These are phyloP conservation scores for Capsicum pubescens DNA, from an alignment of 257 asterid genomes.

Conservation along the genomic window DNA sequence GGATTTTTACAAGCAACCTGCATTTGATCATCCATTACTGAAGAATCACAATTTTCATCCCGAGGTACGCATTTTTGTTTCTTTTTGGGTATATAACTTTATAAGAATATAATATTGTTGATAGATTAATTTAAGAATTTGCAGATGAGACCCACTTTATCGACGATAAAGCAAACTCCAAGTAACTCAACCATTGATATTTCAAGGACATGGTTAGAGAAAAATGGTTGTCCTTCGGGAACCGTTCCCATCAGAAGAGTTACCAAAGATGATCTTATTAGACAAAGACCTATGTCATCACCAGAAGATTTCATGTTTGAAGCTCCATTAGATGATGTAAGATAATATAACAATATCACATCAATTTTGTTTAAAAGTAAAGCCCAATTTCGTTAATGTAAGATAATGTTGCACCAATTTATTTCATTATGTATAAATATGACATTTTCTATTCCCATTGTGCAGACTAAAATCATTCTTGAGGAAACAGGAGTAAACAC, in stretches of 20 bases:
- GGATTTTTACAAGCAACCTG: not conserved
- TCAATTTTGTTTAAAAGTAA: too few relatives aligned
- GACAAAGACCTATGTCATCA: not conserved
- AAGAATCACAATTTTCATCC: constrained; percentile 7
- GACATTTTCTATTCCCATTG: not conserved
- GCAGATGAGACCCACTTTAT: constrained; percentile 3
- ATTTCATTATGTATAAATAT: not conserved
- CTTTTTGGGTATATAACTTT: not conserved
- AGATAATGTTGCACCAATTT: too few relatives aligned
- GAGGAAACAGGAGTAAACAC: not conserved
- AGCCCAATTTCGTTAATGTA: too few relatives aligned
- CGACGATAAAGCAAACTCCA: not conserved
- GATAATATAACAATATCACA: not conserved
- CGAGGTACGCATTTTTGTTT: not conserved
- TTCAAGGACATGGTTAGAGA: not conserved
- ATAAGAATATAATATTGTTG: not conserved
- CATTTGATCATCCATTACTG: not conserved
- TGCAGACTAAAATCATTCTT: not conserved
- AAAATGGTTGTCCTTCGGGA: not conserved
- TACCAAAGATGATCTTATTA: not conserved
- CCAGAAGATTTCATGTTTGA: not conserved
- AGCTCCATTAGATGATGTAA: not conserved
- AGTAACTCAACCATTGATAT: not conserved
- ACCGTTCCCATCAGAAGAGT: not conserved
- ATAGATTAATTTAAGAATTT: not conserved